These are phyloP conservation scores for Simmondsia chinensis DNA, from an alignment of 148 eudicot species.

Conservation along the genomic window DNA sequence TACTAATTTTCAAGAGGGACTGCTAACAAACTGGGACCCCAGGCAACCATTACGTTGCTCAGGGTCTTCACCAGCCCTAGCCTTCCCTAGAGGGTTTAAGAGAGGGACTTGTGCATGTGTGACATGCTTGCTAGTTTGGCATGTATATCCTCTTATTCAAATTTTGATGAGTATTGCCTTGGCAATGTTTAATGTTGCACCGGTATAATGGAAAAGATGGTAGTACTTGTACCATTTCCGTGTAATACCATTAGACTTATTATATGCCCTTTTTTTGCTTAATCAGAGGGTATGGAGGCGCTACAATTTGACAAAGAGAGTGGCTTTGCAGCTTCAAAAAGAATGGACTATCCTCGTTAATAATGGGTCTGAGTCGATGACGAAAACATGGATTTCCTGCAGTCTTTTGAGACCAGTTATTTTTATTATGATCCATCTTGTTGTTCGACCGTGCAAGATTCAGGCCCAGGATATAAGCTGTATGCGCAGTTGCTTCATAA, in stretches of 20 bases:
- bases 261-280: background rate
- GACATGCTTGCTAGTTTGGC: background rate
- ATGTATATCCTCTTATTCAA: constrained; percentile 2
- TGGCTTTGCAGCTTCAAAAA: constrained; percentile 47
- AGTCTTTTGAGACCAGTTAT: constrained; percentile 65
- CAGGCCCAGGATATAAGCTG: constrained; percentile 38
- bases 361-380: constrained; percentile 11
- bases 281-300: constrained; percentile 90
- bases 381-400: constrained; percentile 48
- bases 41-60: no score
- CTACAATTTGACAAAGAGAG: constrained; percentile 31
- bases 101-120: background rate
- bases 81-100: background rate
- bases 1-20: no score
- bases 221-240: background rate
- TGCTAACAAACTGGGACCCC: no score
- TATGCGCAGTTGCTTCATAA: constrained; percentile 54
- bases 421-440: constrained; percentile 48
- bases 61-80: background rate
- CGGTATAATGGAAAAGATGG: background rate
- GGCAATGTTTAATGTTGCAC: background rate
- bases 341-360: constrained; percentile 49
- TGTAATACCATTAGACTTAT: background rate
- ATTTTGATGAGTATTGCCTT: background rate
- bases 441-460: constrained; percentile 27